Evolutionary conservation across 2,329 filamentous ascomycete genomes (phyloP).

Genomic region (Fusarium guadeloupense): DNA sequence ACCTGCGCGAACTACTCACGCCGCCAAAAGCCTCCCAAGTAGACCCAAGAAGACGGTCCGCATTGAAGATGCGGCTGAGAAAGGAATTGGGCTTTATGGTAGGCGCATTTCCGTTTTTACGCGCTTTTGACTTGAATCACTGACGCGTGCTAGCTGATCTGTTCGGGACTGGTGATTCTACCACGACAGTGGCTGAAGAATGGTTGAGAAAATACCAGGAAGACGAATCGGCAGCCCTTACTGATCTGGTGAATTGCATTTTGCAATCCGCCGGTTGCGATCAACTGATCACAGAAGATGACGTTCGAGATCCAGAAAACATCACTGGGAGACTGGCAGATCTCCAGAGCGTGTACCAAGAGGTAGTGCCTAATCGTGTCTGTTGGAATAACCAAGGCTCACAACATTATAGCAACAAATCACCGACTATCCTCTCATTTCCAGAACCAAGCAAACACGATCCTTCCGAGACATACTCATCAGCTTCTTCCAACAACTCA

Average conservation of each 20-base stretch:
- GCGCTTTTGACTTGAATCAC: slow-evolving; percentile 8
- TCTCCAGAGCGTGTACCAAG: slow-evolving; percentile 87
- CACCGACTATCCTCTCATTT: slow-evolving; percentile 90
- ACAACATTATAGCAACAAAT: slow-evolving; percentile 69
- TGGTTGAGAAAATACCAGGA: slow-evolving; percentile 68
- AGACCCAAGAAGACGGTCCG: slow-evolving; percentile 66
- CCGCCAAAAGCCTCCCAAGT: slow-evolving; percentile 55
- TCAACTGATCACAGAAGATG: slow-evolving; percentile 78
- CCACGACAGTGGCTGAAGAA: slow-evolving; percentile 65
- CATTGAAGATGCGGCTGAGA: slow-evolving; percentile 58
- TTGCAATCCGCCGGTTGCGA: slow-evolving; percentile 81
- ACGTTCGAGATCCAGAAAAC: slow-evolving; percentile 91
- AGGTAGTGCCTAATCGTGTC: slow-evolving; percentile 57
- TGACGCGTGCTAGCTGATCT: slow-evolving; percentile 63
- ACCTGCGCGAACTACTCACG: slow-evolving; percentile 49
- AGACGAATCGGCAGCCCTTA: slow-evolving; percentile 64
- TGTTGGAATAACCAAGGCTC: slow-evolving; percentile 31
- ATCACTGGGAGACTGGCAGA: slow-evolving; percentile 80
- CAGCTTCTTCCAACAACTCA: slow-evolving; percentile 80
- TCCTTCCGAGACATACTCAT: slow-evolving; percentile 82
- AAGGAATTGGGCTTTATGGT: slow-evolving; percentile 67
- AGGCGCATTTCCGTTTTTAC: slow-evolving; percentile 20
- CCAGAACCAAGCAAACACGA: slow-evolving; percentile 77
- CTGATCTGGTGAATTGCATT: slow-evolving; percentile 73
- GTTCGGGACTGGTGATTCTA: slow-evolving; percentile 66